Conservation (phyloP, 1,284 basidiomycete species). For the Irpex rosettiformis region DNA sequence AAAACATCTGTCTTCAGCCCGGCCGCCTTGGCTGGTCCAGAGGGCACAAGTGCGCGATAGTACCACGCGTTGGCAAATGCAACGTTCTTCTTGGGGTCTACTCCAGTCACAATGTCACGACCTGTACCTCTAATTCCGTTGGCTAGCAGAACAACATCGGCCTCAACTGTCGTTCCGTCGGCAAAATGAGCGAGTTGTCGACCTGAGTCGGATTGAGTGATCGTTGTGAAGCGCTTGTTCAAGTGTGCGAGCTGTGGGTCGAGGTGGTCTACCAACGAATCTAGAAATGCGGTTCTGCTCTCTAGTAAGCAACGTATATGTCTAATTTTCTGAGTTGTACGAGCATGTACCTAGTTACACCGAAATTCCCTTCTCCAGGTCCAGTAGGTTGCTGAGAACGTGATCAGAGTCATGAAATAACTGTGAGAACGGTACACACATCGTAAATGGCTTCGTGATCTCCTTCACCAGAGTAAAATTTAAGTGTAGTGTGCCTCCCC, state of each 20-base stretch:
- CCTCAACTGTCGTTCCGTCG: constrained; percentile 40
- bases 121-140: constrained; percentile 46
- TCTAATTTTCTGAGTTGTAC: not conserved
- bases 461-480: constrained; percentile 37
- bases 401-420: not conserved
- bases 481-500: constrained; percentile 32
- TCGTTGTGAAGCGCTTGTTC: constrained; percentile 40
- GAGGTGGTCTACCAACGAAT: constrained; percentile 40
- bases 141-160: constrained; percentile 46
- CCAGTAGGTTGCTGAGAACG: constrained; percentile 33
- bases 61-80: constrained; percentile 39
- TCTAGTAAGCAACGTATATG: not conserved
- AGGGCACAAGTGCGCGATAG: constrained; percentile 40
- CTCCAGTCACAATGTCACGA: constrained; percentile 32
- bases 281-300: constrained; percentile 42
- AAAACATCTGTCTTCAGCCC: constrained; percentile 35
- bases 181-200: constrained; percentile 36
- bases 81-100: constrained; percentile 22
- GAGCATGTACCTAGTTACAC: constrained; percentile 22
- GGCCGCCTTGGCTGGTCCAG: constrained; percentile 30
- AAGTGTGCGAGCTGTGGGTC: constrained; percentile 40
- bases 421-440: constrained; percentile 27
- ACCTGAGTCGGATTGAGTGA: constrained; percentile 25
- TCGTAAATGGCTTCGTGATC: constrained; percentile 42
- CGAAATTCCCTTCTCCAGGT: constrained; percentile 28